Base-by-base conservation (phyloP, 805 yeast genomes). In the Candida silvicultrix region DNA sequence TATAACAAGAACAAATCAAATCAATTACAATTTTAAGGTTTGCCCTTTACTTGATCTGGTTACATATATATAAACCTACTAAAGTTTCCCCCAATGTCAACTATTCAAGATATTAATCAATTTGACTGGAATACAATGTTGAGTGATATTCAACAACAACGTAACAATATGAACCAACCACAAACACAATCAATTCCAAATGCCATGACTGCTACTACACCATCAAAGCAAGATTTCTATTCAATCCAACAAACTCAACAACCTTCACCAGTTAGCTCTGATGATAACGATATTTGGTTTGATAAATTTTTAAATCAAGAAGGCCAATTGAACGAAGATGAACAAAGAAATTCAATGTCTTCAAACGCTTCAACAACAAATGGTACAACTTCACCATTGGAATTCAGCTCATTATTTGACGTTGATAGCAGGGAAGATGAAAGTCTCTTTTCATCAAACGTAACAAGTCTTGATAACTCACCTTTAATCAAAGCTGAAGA, bases 401-500 rank as follows among this genome's bases (percentile, higher is more conserved):
- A 58, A 44, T 58, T 58, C 42, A 56, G 60, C 2, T 56, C 63
- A 0, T 40, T 58, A 35, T 58, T 58, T 42, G 63, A 58, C 35
- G 46, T 52, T 36, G 51, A 48, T 6, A 31, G 37, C 3, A 40
- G 35, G 15, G 36, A 43, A 16, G 38, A 43, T 20, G 23, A 42
- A 16, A 45, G 49, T 10, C 29, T 58, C n/a, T 55, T 58, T 42
- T 53, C 60, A 2, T 59, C 64, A 19, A 50, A 53, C 15, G 50
- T 45, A 9, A 62, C 60, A n/a, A 49, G 56, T 5, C 41, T 61
- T 5, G 59, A 56, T 36, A 62, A 60, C 38, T 60, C 65, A 1
- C 66, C 66, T 19, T 41, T 61, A 47, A 50, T 62, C 42, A 61
- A 62, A 44, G 29, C 61, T 2, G 65, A 61, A 40, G 62, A 56